These are phyloP conservation scores for Fusarium falciforme DNA, from an alignment of 2,329 filamentous ascomycete species.

Conservation along the genomic window DNA sequence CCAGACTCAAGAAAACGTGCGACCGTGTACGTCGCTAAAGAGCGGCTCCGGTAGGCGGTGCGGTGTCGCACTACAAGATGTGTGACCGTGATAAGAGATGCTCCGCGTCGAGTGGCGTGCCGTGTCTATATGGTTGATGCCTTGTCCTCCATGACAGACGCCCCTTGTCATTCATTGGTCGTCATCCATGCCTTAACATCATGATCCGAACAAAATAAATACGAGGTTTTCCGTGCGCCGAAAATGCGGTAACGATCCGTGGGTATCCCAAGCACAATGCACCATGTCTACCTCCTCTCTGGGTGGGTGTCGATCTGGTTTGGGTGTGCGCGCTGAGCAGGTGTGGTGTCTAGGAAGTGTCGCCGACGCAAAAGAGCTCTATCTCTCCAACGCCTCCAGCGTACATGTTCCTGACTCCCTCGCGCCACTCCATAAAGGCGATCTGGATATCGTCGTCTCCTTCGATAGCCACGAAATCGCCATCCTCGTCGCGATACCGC, in stretches of 20 bases:
- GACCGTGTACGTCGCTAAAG: conserved; percentile 15
- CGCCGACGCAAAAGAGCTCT: conserved; percentile 81
- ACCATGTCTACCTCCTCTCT: conserved; percentile 35
- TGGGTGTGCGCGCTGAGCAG: conserved; percentile 4
- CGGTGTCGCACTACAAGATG: conserved; percentile 22
- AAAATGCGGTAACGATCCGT: conserved; percentile 47
- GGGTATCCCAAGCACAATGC: conserved; percentile 45
- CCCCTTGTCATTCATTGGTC: conserved; percentile 39
- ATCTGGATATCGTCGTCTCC: conserved; percentile 97
- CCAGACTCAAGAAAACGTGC: conserved; percentile 34
- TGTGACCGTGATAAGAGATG: conserved; percentile 30
- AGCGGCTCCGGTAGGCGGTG: conserved; percentile 31
- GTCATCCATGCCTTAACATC: conserved; percentile 39
- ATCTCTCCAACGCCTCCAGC: conserved; percentile 86
- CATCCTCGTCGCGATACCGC: conserved; percentile 91
- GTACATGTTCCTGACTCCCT: conserved; percentile 68
- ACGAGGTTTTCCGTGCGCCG: conserved; percentile 45
- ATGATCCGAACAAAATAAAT: conserved; percentile 41
- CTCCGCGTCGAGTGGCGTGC: conserved; percentile 41
- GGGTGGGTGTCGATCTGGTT: conserved; percentile 11
- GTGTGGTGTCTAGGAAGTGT: conserved; percentile 46
- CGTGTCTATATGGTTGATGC: conserved; percentile 49
- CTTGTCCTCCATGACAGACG: conserved; percentile 36
- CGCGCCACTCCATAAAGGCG: conserved; percentile 94
- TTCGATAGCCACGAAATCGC: conserved; percentile 92